Evolutionary conservation across 345 rosid genomes (phyloP).

Genomic region (Fremontodendron californicum): DNA sequence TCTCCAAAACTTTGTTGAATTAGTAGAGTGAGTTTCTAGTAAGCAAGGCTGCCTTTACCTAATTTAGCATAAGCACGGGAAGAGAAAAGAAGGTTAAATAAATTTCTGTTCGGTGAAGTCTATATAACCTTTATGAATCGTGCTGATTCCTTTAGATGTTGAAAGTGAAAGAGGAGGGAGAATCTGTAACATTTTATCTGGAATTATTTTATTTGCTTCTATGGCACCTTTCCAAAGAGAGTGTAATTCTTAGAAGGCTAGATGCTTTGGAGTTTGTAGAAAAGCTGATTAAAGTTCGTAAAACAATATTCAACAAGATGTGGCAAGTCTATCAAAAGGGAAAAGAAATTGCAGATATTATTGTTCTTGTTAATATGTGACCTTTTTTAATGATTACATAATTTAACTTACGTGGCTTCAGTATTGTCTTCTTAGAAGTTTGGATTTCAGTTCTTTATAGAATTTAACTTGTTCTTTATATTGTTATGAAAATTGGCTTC

Average conservation of each 20-base stretch:
- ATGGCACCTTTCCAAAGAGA: neutral
- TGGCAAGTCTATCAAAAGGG: neutral
- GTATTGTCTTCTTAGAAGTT: neutral
- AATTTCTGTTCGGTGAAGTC: neutral
- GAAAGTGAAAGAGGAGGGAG: neutral
- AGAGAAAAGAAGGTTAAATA: neutral
- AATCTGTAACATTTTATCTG: neutral
- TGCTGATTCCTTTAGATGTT: neutral
- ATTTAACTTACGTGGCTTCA: neutral
- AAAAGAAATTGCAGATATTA: neutral
- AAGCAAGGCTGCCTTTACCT: neutral
- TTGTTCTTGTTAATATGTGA: neutral
- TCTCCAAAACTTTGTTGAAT: neutral
- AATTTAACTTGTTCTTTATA: neutral
- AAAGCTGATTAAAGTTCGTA: neutral
- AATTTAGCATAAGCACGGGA: neutral
- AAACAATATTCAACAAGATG: neutral
- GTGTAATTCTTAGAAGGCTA: slow-evolving; percentile 2
- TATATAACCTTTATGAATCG: neutral
- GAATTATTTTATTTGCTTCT: neutral
- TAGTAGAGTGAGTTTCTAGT: neutral
- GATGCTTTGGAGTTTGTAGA: neutral
- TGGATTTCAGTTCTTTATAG: neutral
- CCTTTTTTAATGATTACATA: neutral
- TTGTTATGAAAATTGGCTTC: neutral